Evolutionary conservation across 176 grass and related monocot species (phyloP).

Genomic region (Ensete glaucum): DNA sequence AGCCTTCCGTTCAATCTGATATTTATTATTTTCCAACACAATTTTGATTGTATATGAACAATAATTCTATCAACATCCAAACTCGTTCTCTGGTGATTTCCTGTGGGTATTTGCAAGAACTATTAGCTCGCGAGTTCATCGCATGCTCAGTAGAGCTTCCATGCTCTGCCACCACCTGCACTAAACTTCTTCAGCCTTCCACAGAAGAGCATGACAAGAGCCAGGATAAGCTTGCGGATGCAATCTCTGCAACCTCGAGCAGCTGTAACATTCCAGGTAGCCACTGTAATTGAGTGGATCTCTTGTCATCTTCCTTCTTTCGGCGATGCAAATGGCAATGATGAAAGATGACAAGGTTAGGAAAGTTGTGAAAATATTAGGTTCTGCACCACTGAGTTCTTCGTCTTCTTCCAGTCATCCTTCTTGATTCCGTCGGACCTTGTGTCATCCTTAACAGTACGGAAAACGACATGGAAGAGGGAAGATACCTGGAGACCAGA

Average conservation of each 20-base stretch:
- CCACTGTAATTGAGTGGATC: too few relatives aligned
- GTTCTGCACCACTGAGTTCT: not conserved
- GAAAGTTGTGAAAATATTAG: constrained; percentile 31
- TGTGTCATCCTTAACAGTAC: constrained; percentile 1
- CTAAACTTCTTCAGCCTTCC: constrained; percentile 59
- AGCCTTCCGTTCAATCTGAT: too few relatives aligned
- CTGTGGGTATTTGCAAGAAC: too few relatives aligned
- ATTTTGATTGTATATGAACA: too few relatives aligned
- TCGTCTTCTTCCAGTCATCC: constrained; percentile 11
- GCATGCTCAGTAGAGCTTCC: constrained; percentile 5
- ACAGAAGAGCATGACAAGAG: constrained; percentile 57
- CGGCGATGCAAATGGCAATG: constrained; percentile 44
- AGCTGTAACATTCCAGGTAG: constrained; percentile 51
- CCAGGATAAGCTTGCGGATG: constrained; percentile 44
- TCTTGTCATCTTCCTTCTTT: too few relatives aligned
- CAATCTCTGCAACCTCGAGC: constrained; percentile 30
- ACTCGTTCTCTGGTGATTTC: too few relatives aligned
- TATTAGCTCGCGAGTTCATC: too few relatives aligned
- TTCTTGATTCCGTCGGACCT: not conserved
- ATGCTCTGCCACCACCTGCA: constrained; percentile 21
- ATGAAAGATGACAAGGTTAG: constrained; percentile 14
- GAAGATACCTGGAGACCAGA: constrained; percentile 44
- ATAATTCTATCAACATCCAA: too few relatives aligned
- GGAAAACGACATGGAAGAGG: constrained; percentile 28
- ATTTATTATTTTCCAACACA: too few relatives aligned